phyloP scores from a whole-genome alignment of 352 stramenopile species.

The Globisporangium carolinianum region DNA sequence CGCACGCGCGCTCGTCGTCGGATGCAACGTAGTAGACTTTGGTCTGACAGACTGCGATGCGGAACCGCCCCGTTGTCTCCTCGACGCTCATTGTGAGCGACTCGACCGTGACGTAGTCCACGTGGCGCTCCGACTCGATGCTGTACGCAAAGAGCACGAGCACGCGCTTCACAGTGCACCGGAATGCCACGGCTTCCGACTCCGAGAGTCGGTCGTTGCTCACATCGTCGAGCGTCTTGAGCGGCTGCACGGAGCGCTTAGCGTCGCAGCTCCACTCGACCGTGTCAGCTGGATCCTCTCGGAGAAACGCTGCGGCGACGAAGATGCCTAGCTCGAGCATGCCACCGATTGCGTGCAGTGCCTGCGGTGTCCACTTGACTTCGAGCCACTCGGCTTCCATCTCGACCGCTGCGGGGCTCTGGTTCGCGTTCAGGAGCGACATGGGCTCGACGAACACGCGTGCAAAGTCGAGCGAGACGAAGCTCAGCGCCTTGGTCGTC shows the following conservation, averaged over 20 bases:
- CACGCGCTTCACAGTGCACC: slow-evolving; percentile 49
- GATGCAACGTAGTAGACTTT: slow-evolving; percentile 28
- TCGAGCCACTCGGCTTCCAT: slow-evolving; percentile 78
- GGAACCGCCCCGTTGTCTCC: slow-evolving; percentile 36
- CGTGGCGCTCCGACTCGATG: slow-evolving; percentile 16
- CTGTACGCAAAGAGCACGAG: slow-evolving; percentile 41
- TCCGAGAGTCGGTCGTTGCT: slow-evolving; percentile 22
- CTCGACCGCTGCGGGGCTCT: slow-evolving; percentile 42
- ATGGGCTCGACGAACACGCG: slow-evolving; percentile 54
- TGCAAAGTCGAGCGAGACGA: slow-evolving; percentile 59
- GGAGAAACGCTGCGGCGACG: slow-evolving; percentile 23
- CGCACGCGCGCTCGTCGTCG: slow-evolving; percentile 6
- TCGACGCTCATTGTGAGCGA: slow-evolving; percentile 59
- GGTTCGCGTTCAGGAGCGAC: slow-evolving; percentile 27
- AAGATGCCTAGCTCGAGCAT: slow-evolving; percentile 54
- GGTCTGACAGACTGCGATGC: slow-evolving; percentile 40
- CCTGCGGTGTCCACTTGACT: slow-evolving; percentile 53
- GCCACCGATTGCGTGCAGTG: slow-evolving; percentile 56
- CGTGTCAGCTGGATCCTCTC: background rate
- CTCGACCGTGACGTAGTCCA: slow-evolving; percentile 63
- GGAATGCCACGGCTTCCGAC: slow-evolving; percentile 51
- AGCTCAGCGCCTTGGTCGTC: slow-evolving; percentile 24
- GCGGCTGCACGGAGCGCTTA: slow-evolving; percentile 20
- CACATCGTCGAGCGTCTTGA: slow-evolving; percentile 35
- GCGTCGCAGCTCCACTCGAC: slow-evolving; percentile 3